Evolutionary conservation across 2,329 filamentous ascomycete genomes (phyloP).

Genomic region (Pyricularia sp.): DNA sequence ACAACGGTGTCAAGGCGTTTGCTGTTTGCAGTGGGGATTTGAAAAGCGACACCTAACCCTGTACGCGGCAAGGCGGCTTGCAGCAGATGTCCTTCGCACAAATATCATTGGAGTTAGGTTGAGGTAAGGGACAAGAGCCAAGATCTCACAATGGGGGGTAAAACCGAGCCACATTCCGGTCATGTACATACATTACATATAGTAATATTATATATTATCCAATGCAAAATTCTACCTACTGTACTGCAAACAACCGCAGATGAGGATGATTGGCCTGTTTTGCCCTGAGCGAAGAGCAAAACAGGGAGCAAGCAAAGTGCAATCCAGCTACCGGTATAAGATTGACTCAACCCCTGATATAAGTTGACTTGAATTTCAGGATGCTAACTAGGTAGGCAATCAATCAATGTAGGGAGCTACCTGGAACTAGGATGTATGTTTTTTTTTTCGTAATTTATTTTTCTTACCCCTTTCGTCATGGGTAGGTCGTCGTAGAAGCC

Average conservation of each 20-base stretch:
- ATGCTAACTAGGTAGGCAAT: neutral
- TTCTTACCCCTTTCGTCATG: too few relatives aligned
- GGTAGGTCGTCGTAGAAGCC: too few relatives aligned
- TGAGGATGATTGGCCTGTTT: neutral
- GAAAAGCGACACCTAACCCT: neutral
- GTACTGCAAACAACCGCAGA: neutral
- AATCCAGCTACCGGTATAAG: neutral
- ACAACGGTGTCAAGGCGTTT: neutral
- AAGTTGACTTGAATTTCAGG: neutral
- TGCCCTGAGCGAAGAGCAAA: neutral
- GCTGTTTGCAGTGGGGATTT: neutral
- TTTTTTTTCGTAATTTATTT: neutral
- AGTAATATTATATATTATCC: neutral
- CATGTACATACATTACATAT: too few relatives aligned
- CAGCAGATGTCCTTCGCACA: neutral
- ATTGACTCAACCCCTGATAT: neutral
- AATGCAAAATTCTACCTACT: too few relatives aligned
- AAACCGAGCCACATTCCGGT: too few relatives aligned
- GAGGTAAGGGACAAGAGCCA: neutral
- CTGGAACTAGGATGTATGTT: neutral
- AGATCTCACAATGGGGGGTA: neutral
- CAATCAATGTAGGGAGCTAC: neutral
- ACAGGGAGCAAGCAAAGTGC: neutral
- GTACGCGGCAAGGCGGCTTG: neutral
- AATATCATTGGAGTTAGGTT: neutral